phyloP scores from a whole-genome alignment of 306 rosid genomes.

The Citrullus colocynthis region DNA sequence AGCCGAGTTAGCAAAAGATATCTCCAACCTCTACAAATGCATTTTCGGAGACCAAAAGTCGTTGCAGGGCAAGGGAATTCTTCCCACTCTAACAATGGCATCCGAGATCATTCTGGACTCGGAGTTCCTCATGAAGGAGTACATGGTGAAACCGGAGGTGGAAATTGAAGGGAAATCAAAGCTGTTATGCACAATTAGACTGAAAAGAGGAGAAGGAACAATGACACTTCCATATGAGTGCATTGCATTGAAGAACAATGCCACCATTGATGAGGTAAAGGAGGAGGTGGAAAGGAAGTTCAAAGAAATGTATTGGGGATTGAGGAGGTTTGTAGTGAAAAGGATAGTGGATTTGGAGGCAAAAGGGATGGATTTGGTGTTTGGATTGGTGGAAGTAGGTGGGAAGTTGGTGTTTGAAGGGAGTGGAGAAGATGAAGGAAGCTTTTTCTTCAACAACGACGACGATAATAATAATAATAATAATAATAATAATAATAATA shows the following conservation, averaged over 20 bases:
- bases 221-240: slow-evolving; percentile 49
- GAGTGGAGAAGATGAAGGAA: neutral
- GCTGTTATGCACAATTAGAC: slow-evolving; percentile 35
- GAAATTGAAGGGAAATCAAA: slow-evolving; percentile 31
- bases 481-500: too few species aligned
- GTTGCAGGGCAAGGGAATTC: slow-evolving; percentile 19
- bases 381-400: slow-evolving; percentile 46
- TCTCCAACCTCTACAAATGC: slow-evolving; percentile 40
- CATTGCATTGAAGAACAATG: slow-evolving; percentile 29
- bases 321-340: slow-evolving; percentile 50
- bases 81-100: slow-evolving; percentile 51
- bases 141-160: slow-evolving; percentile 21
- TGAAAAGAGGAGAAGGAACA: slow-evolving; percentile 3
- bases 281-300: slow-evolving; percentile 53
- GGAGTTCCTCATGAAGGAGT: slow-evolving; percentile 55
- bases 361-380: slow-evolving; percentile 37
- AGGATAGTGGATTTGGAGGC: slow-evolving; percentile 22
- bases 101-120: slow-evolving; percentile 57
- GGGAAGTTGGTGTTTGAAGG: slow-evolving; percentile 37
- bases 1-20: slow-evolving; percentile 53
- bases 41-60: slow-evolving; percentile 45
- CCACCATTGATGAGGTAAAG: slow-evolving; percentile 55
- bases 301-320: slow-evolving; percentile 60
- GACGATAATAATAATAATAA: too few species aligned
- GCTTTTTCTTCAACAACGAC: neutral